Base-by-base conservation (phyloP, 345 rosid genomes). In the Cardamine occulta region DNA sequence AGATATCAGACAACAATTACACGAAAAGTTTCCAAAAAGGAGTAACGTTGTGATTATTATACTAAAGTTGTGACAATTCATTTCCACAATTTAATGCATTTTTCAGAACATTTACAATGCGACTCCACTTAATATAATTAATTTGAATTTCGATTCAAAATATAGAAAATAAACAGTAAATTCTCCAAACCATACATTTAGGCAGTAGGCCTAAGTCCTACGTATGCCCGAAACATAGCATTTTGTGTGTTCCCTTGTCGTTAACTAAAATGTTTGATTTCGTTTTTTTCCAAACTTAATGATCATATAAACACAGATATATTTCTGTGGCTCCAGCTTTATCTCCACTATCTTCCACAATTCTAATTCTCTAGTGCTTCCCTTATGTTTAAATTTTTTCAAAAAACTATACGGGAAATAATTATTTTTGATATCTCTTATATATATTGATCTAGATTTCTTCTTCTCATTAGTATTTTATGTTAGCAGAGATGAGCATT, bases 31-130 rank as follows among this genome's bases (percentile, higher is more conserved):
- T 21, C 1, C 31, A 39, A 61, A 35, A 61, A 23, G 31, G 44
- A 21, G 23, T 21, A 21, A 21, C 32, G 48, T 62, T 65, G 65
- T 34, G 26, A 73, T 55, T 14, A 45, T 55, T 54, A 54, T 63
- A 40, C 32, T 5, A 1, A 40, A 53, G 24, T 15, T 42, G 17
- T 63, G 70, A 44, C 64, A 29, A 19, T 40, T 54, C 64, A 19
- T 29, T 53, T 42, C 34, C 8, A 57, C 28, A 64, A 54, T 42
- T 40, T 32, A 73, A 52, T 40, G 6, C 32, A 35, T 17, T n/a
- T 35, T 63, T 15, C 29, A 51, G 11, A 53, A 8, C 29, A 51
- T 14, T 19, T 64, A 55, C 57, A 42, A 4, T 63, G 17, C 4
- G 2, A 21, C 65, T 55, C 57, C 37, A 32, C 19, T 4, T 54